Evolutionary conservation across 495 filamentous ascomycete species (phyloP).

Genomic region (Talaromyces ruber): DNA sequence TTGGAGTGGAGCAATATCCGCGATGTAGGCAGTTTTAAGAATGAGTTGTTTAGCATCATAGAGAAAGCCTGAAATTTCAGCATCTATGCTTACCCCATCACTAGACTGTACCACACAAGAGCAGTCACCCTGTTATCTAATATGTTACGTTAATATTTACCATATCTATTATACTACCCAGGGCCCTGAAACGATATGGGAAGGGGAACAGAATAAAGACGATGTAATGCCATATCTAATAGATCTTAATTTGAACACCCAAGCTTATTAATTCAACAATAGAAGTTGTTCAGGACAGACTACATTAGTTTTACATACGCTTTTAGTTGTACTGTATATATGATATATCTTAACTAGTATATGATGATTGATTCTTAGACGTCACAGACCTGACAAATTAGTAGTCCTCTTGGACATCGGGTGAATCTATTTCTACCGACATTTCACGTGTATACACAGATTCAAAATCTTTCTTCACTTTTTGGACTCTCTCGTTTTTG

Average conservation of each 20-base stretch:
- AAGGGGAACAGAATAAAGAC: no score
- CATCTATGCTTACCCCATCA: constrained; percentile 9
- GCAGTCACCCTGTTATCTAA: no score
- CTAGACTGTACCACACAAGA: constrained; percentile 5
- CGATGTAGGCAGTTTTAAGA: constrained; percentile 17
- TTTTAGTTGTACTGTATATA: neutral
- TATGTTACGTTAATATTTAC: no score
- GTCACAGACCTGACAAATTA: neutral
- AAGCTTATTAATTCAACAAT: neutral
- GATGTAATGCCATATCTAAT: no score
- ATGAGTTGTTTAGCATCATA: constrained; percentile 25
- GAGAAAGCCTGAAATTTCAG: constrained; percentile 14
- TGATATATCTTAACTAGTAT: neutral
- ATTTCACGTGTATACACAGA: neutral
- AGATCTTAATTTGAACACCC: no score
- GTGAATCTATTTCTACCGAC: neutral
- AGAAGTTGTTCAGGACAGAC: neutral
- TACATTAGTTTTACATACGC: neutral
- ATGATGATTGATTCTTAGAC: neutral
- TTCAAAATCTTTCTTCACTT: neutral
- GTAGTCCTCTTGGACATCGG: neutral
- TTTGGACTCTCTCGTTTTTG: neutral
- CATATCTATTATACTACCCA: constrained; percentile 7
- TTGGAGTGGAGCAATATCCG: constrained; percentile 15
- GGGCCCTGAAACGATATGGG: no score